phyloP scores from a whole-genome alignment of 2,329 filamentous ascomycete species.

The Rhexocercosporidium sp. region DNA sequence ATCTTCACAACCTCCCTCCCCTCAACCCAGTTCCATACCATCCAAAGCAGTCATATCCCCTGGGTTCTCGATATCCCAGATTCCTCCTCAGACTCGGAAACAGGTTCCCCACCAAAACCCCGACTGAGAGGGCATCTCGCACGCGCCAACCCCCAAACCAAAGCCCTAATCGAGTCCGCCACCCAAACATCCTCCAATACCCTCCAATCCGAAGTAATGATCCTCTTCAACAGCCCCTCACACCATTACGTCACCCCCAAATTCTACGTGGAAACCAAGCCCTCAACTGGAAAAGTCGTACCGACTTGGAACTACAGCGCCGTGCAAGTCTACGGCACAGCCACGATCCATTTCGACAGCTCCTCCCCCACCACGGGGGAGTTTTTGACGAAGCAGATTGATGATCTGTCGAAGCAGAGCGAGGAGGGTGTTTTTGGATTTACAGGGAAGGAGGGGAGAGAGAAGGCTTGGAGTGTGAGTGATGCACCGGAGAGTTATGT shows the following conservation, averaged over 20 bases:
- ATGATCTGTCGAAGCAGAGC: constrained; percentile 55
- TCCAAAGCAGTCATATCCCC: constrained; percentile 66
- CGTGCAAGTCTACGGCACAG: constrained; percentile 65
- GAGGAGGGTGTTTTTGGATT: constrained; percentile 64
- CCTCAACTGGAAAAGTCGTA: constrained; percentile 66
- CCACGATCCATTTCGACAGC: constrained; percentile 58
- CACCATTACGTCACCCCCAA: constrained; percentile 73
- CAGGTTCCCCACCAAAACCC: constrained; percentile 34
- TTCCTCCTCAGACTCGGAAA: constrained; percentile 29
- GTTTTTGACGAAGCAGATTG: constrained; percentile 58
- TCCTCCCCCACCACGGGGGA: constrained; percentile 49
- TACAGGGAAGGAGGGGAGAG: constrained; percentile 45
- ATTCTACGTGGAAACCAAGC: constrained; percentile 71
- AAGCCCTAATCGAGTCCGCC: constrained; percentile 60
- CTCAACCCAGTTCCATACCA: constrained; percentile 52
- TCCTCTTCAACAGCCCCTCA: constrained; percentile 63
- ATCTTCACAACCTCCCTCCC: constrained; percentile 66
- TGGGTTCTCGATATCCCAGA: constrained; percentile 57
- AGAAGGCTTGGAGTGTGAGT: constrained; percentile 58
- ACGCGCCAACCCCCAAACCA: constrained; percentile 65
- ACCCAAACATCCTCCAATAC: constrained; percentile 24
- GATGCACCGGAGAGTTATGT: constrained; percentile 64
- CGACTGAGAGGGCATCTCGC: constrained; percentile 66
- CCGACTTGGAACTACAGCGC: constrained; percentile 75
- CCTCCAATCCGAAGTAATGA: constrained; percentile 60